Base-by-base conservation (phyloP, 169 alveolate species). In the Plasmodium reichenowi region DNA sequence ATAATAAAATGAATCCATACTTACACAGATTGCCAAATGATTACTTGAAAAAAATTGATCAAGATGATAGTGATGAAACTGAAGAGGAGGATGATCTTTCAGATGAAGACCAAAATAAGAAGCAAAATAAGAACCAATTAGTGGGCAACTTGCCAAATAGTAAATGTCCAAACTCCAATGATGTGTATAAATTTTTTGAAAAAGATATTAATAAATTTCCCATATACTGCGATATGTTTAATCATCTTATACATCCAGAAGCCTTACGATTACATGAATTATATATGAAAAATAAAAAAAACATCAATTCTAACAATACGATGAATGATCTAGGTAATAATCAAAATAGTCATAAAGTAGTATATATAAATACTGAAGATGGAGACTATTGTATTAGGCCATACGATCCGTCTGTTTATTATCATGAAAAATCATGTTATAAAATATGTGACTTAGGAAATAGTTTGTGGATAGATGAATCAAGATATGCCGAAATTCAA, bases 401-500 rank as follows among this genome's bases (percentile, higher is more conserved):
- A 10, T 67, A 73, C 24, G 93, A 92, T 47, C 72, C 93, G 12
- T 72, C 93, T 32, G 88, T 90, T 47, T 96, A 95, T 70, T 89
- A 92, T 56, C 93, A 92, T 48, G 94, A 88, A 47, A 92, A 88
- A 32, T 94, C 98, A 1, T 94, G 94, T 50, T 96, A 87, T 90
- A 97, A 97, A 93, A 97, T 98, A 7, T 98, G 98, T 73, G 99
- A 98, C 95, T 94, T 98, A 87, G 99, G 99, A 2, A 98, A 98
- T 92, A 99, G 99, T 43, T 98, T 99, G 88, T 98, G 99, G 99
- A 95, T 96, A 50, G 93, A 98, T 88, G 98, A 98, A 91, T 99
- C 98, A 75, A 98, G 98, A 90, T 94, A 99, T 38, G 97, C 97
- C 13, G 98, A 98, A 88, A 98, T 98, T 12, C 98, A 98, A 88